Evolutionary conservation across 768 basidiomycete genomes (phyloP).

Genomic region (Termitomyces sp.): DNA sequence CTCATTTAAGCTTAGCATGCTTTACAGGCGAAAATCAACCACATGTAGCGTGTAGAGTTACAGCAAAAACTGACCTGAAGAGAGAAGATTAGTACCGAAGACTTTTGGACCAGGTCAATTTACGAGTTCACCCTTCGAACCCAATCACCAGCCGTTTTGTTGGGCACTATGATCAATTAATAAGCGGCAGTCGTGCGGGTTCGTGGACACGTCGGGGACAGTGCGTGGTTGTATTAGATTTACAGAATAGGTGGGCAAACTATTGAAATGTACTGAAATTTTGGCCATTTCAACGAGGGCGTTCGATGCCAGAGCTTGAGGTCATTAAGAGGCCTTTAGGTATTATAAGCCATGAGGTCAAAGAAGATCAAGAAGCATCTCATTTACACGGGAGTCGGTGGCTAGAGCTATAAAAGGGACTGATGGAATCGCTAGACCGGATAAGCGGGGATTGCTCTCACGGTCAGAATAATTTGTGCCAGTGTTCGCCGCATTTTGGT

Average conservation of each 20-base stretch:
- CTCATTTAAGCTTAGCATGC: not conserved
- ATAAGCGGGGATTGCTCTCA: constrained; percentile 9
- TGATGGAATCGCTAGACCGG: not conserved
- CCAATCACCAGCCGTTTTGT: not conserved
- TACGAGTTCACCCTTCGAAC: too few relatives aligned
- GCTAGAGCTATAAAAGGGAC: constrained; percentile 2
- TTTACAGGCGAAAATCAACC: not conserved
- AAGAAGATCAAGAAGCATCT: constrained; percentile 10
- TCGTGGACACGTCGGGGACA: not conserved
- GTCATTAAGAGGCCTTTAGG: not conserved
- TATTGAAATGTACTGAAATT: not conserved
- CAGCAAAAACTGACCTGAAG: not conserved
- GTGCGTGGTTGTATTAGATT: too few relatives aligned
- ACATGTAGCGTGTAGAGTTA: not conserved
- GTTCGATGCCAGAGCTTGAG: not conserved
- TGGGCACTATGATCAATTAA: not conserved
- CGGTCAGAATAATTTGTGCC: constrained; percentile 13
- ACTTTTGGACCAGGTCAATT: not conserved
- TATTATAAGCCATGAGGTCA: not conserved
- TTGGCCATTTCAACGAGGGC: not conserved
- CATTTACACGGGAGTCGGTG: constrained; percentile 3
- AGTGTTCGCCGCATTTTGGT: constrained; percentile 14
- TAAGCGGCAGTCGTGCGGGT: not conserved
- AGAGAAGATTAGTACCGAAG: not conserved
- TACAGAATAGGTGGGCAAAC: too few relatives aligned